Percentiles rank a stretch among this genome's conserved stretches.
Conservation (phyloP, 2,329 filamentous ascomycete genomes). For the Beauveria rudraprayagi region DNA sequence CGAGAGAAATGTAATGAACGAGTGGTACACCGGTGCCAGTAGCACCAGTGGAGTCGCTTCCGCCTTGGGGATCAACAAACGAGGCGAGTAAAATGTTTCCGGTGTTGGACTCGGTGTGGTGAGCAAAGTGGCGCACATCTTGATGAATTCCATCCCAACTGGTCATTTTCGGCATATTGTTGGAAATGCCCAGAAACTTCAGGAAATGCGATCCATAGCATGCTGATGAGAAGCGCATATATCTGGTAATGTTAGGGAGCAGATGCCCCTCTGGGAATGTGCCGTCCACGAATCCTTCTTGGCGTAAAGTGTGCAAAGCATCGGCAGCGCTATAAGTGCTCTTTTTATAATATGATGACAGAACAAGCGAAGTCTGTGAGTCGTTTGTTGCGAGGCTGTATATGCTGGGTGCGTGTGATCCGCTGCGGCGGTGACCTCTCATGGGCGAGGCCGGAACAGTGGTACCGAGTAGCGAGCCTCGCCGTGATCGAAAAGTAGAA, state of each 20-base stretch:
- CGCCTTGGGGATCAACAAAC: constrained; percentile 61
- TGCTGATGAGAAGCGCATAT: constrained; percentile 59
- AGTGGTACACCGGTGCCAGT: constrained; percentile 60
- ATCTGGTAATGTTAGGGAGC: constrained; percentile 53
- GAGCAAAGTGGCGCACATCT: constrained; percentile 55
- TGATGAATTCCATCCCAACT: constrained; percentile 43
- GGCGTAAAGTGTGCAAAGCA: constrained; percentile 40
- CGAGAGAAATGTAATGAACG: constrained; percentile 65
- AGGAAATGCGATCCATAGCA: constrained; percentile 58
- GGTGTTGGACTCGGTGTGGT: constrained; percentile 51
- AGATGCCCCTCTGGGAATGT: constrained; percentile 54
- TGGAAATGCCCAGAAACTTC: constrained; percentile 53
- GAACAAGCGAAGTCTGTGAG: constrained; percentile 45
- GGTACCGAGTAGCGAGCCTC: constrained; percentile 10
- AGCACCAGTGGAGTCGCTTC: constrained; percentile 55
- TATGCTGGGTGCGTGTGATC: constrained; percentile 41
- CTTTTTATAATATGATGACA: constrained; percentile 41
- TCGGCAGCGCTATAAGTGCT: constrained; percentile 41
- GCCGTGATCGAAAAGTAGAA: constrained; percentile 14
- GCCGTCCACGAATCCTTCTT: constrained; percentile 47
- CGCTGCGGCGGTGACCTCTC: constrained; percentile 15
- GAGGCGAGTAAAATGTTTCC: constrained; percentile 59
- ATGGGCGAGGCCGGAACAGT: constrained; percentile 10
- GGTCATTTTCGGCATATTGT: constrained; percentile 36
- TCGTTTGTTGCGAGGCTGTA: constrained; percentile 52